phyloP scores from a whole-genome alignment of 106 monocot genomes.

The Dioscorea zingiberensis region DNA sequence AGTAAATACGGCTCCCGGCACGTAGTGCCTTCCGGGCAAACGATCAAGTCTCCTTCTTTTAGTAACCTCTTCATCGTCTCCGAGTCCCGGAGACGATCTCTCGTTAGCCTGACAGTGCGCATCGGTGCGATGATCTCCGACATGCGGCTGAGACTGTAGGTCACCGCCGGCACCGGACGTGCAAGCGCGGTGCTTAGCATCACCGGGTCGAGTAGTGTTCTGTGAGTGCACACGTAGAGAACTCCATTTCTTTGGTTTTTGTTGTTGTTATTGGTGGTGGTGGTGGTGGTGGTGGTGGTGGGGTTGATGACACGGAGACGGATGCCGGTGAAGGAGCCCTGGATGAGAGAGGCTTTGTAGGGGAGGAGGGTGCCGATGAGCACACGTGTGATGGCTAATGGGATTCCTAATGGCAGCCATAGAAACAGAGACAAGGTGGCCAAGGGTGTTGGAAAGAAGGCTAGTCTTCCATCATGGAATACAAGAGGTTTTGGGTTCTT shows the following conservation, averaged over 20 bases:
- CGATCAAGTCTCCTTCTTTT: slow-evolving; percentile 53
- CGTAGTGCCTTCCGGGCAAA: slow-evolving; percentile 94
- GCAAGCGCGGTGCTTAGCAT: slow-evolving; percentile 35
- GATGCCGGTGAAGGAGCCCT: slow-evolving; percentile 32
- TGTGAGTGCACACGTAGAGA: slow-evolving; percentile 66
- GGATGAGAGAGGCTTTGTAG: slow-evolving; percentile 19
- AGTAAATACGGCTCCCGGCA: slow-evolving; percentile 91
- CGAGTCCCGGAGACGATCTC: slow-evolving; percentile 45
- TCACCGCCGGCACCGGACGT: slow-evolving; percentile 58
- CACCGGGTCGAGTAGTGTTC: slow-evolving; percentile 73
- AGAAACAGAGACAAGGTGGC: slow-evolving; percentile 45
- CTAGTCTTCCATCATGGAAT: slow-evolving; percentile 83
- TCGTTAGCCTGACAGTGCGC: slow-evolving; percentile 50
- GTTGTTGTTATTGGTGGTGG: no score
- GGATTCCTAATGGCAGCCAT: slow-evolving; percentile 53
- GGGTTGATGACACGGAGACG: slow-evolving; percentile 8
- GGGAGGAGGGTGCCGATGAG: slow-evolving; percentile 39
- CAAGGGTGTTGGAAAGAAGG: slow-evolving; percentile 61
- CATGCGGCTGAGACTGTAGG: slow-evolving; percentile 76
- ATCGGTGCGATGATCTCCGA: slow-evolving; percentile 69
- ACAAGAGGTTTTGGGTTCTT: slow-evolving; percentile 75
- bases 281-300: background rate
- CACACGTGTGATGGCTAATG: slow-evolving; percentile 29
- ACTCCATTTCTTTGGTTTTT: slow-evolving; percentile 8
- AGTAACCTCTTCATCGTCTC: slow-evolving; percentile 36